phyloP scores from a whole-genome alignment of 1,284 basidiomycete species.

The Cutaneotrichosporon mucoides region DNA sequence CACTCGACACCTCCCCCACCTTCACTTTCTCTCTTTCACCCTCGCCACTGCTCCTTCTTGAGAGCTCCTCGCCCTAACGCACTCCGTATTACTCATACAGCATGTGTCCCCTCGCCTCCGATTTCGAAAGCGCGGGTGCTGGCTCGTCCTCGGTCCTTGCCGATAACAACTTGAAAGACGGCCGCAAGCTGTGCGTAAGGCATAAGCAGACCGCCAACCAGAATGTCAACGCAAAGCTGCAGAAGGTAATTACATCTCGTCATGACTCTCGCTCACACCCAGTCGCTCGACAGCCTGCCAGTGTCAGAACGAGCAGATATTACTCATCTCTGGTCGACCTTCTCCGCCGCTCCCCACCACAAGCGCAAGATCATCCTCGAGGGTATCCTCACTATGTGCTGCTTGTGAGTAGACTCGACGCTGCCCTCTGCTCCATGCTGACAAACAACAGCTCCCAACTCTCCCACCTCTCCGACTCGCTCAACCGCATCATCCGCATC shows the following conservation, averaged over 20 bases:
- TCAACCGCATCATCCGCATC: constrained; percentile 85
- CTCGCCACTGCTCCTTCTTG: background rate
- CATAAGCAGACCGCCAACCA: constrained; percentile 98
- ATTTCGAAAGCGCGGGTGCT: background rate
- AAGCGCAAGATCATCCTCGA: constrained; percentile 90
- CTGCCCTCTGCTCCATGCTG: background rate
- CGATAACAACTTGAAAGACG: constrained; percentile 21
- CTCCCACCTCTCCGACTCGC: constrained; percentile 90
- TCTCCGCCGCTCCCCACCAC: constrained; percentile 88
- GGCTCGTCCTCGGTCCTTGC: background rate
- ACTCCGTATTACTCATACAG: background rate
- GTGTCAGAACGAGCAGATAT: constrained; percentile 82
- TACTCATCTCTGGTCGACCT: constrained; percentile 92
- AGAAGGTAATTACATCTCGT: constrained; percentile 62
- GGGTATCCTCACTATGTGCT: constrained; percentile 99
- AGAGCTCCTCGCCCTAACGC: background rate
- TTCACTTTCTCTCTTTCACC: background rate
- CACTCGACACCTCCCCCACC: background rate
- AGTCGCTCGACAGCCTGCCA: constrained; percentile 92
- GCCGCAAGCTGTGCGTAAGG: constrained; percentile 46
- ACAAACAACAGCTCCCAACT: constrained; percentile 61
- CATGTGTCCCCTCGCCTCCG: background rate
- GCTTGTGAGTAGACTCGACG: constrained; percentile 57
- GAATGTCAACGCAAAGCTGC: constrained; percentile 85
- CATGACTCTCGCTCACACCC: constrained; percentile 5